phyloP scores from a whole-genome alignment of 129 eudicot species.

The Chrysanthemum lavandulifolium region DNA sequence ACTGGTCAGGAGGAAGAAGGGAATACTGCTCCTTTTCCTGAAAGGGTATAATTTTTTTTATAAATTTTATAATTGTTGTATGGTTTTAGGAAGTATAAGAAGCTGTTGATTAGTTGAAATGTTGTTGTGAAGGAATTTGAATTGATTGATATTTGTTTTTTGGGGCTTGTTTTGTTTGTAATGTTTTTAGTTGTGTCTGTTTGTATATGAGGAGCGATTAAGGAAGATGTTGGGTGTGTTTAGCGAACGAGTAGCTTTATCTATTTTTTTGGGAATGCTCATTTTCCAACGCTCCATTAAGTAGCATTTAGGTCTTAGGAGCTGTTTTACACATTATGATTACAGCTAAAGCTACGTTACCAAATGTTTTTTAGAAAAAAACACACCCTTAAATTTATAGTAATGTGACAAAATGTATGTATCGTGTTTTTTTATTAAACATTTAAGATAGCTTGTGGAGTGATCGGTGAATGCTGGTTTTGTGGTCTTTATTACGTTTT shows the following conservation, averaged over 20 bases:
- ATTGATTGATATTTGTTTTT: not conserved
- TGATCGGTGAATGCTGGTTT: not conserved
- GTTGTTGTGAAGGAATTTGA: not conserved
- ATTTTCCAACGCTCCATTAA: too few species aligned
- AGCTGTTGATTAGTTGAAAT: constrained; percentile 6
- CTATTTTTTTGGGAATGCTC: too few species aligned
- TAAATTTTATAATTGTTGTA: not conserved
- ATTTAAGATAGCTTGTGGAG: not conserved
- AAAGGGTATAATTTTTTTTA: constrained; percentile 42
- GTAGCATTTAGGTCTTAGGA: too few species aligned
- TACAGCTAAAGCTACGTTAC: too few species aligned
- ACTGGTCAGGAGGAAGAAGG: constrained; percentile 66
- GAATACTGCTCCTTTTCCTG: constrained; percentile 67
- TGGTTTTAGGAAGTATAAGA: not conserved
- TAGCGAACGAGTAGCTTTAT: too few species aligned
- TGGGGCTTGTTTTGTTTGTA: not conserved
- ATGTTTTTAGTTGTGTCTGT: too few species aligned
- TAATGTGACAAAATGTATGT: not conserved
- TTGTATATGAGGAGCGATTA: too few species aligned
- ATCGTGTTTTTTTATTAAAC: not conserved
- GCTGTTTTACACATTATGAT: too few species aligned
- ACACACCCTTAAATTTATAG: not conserved
- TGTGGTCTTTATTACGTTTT: too few species aligned
- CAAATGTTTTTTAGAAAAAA: not conserved
- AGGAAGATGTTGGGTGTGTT: too few species aligned